Percentiles rank a stretch among this genome's conserved stretches.
Evolutionary conservation across 192 early-diverging fungal species (phyloP).

Genomic region (Backusella psychrophila): DNA sequence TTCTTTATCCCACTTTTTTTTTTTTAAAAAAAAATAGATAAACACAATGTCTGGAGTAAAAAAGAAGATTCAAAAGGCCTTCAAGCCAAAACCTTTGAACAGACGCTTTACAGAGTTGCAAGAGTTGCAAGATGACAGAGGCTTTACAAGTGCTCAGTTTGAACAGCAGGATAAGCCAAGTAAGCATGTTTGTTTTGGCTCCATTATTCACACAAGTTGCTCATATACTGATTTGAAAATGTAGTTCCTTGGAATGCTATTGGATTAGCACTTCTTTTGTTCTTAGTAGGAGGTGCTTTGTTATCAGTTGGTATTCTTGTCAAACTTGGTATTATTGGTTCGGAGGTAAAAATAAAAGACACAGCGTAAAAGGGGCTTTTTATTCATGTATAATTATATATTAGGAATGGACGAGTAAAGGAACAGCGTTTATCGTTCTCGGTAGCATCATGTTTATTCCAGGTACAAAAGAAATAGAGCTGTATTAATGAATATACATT

Average conservation of each 20-base stretch:
- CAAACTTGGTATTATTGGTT: constrained; percentile 43
- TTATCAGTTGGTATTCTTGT: constrained; percentile 51
- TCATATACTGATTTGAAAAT: too few species aligned
- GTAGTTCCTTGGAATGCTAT: constrained; percentile 61
- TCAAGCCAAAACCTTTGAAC: neutral
- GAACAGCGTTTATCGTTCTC: constrained; percentile 51
- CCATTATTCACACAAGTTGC: too few species aligned
- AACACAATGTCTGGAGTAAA: neutral
- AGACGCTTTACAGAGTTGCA: neutral
- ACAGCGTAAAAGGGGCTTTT: neutral
- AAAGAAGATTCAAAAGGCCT: constrained; percentile 14
- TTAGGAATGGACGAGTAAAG: constrained; percentile 52
- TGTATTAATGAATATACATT: neutral
- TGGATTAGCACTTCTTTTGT: constrained; percentile 41
- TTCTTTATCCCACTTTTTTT: neutral
- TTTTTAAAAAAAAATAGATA: neutral
- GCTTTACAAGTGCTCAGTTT: constrained; percentile 32
- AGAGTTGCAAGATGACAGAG: constrained; percentile 28
- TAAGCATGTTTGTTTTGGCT: neutral
- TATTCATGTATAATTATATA: neutral
- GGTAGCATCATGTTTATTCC: constrained; percentile 61
- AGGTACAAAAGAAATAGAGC: constrained; percentile 23
- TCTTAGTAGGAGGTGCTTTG: constrained; percentile 42
- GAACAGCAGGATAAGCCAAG: constrained; percentile 22
- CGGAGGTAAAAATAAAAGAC: constrained; percentile 33